These are phyloP conservation scores for Lobosporangium transversale DNA, from an alignment of 192 early-diverging fungal genomes.

Conservation along the genomic window DNA sequence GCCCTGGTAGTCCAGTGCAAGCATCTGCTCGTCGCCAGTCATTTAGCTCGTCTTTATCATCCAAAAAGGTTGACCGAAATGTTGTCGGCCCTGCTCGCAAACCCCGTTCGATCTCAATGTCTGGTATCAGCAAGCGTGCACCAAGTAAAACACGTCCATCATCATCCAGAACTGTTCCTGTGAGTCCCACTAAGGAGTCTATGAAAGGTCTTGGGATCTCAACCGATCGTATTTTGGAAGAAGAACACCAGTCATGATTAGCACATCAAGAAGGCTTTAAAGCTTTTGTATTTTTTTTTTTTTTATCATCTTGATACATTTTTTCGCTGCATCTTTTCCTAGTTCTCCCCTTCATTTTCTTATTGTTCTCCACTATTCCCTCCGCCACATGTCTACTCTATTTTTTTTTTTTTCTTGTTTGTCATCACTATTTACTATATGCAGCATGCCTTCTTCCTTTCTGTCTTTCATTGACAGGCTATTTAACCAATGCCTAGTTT, in stretches of 20 bases:
- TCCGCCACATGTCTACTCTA: too few species aligned
- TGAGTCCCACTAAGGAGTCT: conserved; percentile 23
- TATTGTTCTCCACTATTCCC: conserved; percentile 2
- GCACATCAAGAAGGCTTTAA: neutral
- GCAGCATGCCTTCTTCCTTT: too few species aligned
- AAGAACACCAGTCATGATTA: conserved; percentile 19
- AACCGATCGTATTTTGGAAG: conserved; percentile 31
- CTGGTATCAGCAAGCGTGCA: conserved; percentile 31
- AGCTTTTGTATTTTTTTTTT: neutral
- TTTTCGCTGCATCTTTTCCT: too few species aligned
- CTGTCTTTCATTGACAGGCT: too few species aligned
- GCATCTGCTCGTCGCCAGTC: conserved; percentile 31
- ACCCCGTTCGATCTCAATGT: conserved; percentile 42
- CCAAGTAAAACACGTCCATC: conserved; percentile 33
- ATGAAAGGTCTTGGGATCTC: conserved; percentile 39
- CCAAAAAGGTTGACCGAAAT: conserved; percentile 21
- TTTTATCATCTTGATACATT: neutral
- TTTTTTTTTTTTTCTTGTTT: too few species aligned
- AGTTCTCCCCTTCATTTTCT: too few species aligned
- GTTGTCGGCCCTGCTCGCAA: conserved; percentile 38
- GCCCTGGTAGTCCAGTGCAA: conserved; percentile 16
- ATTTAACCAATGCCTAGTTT: too few species aligned
- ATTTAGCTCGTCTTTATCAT: conserved; percentile 33
- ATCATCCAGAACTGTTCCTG: conserved; percentile 29
- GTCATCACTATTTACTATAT: too few species aligned